These are phyloP conservation scores for Chaetoceros tenuissimus DNA, from an alignment of 108 stramenopile genomes.

Conservation along the genomic window DNA sequence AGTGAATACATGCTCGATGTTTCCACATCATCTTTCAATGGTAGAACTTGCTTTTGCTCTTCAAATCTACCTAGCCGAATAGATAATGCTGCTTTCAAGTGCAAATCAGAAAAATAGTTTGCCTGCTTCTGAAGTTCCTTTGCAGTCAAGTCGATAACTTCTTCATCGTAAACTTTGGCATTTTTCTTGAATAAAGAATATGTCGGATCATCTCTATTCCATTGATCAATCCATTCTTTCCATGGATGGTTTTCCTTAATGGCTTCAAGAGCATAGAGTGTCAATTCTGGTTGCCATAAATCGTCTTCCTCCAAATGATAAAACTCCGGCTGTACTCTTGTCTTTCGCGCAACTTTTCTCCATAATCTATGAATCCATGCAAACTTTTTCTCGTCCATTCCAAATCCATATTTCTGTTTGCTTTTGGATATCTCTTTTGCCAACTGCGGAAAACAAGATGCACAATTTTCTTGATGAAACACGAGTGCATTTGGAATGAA, in stretches of 20 bases:
- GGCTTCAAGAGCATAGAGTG: slow-evolving; percentile 27
- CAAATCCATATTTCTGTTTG: slow-evolving; percentile 7
- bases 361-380: slow-evolving; percentile 14
- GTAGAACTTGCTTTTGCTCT: slow-evolving; percentile 14
- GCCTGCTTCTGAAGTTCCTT: slow-evolving; percentile 20
- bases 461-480: slow-evolving; percentile 22
- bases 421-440: slow-evolving; percentile 1
- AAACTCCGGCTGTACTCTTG: background rate
- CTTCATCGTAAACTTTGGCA: slow-evolving; percentile 15
- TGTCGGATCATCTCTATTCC: slow-evolving; percentile 37
- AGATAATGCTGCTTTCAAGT: slow-evolving; percentile 28
- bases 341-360: background rate
- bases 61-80: slow-evolving; percentile 23
- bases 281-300: slow-evolving; percentile 41
- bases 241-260: slow-evolving; percentile 30
- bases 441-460: slow-evolving; percentile 15
- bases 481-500: slow-evolving; percentile 27
- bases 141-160: slow-evolving; percentile 12
- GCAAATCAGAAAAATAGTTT: slow-evolving; percentile 19
- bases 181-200: slow-evolving; percentile 20
- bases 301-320: slow-evolving; percentile 6
- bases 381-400: slow-evolving; percentile 6
- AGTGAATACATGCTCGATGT: slow-evolving; percentile 25
- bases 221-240: slow-evolving; percentile 37
- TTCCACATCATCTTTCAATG: slow-evolving; percentile 1